Base-by-base conservation (phyloP, 495 filamentous ascomycete species). In the Tetracladium setigerum region DNA sequence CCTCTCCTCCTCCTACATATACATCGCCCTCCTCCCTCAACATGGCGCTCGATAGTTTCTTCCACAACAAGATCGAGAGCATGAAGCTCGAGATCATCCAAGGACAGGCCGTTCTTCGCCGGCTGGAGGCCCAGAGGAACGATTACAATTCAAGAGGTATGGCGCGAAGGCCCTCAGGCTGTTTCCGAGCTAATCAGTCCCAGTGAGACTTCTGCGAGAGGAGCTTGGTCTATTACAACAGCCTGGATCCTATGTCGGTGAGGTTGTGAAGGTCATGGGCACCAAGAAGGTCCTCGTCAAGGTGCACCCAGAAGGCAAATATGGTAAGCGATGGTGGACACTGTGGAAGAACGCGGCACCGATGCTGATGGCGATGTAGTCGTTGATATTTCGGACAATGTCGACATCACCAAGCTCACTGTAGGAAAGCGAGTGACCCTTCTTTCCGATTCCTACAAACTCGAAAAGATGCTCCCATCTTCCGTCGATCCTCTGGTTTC, bases 61-160 rank as follows among this genome's bases (percentile, higher is more conserved):
- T 91, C 67, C 86, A 89, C 74, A 96, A 97, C 70, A 99, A 99
- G 77, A 95, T 99, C 68, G 92, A 99, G 85, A 81, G 83, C 65
- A 94, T 96, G 84, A 95, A 97, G 79, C 87, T 97, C 62, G 91
- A 97, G 77, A 99, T 99, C 56, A 88, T 99, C 59, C 89, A 95
- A 67, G 91, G 92, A 33, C 94, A 97, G 72, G 91, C 94, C 40
- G 87, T 95, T 43, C 74, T 99, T 44, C 82, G 92, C 56, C 77
- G 92, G 66, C 75, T 99, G 62, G 92, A 99, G 78, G 92, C 92
- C 44, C 92, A 99, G 64, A 85, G 92, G 49, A 99, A 99, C 67
- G 92, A 99, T 66, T 96, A 96, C 77, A 99, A 99, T 71, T 97
- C 92, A 42, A 80, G 92, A 63, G 68, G 68, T 72, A 53, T 10